Base-by-base conservation (phyloP, 2,329 filamentous ascomycete genomes). In the Cordyceps javanica region DNA sequence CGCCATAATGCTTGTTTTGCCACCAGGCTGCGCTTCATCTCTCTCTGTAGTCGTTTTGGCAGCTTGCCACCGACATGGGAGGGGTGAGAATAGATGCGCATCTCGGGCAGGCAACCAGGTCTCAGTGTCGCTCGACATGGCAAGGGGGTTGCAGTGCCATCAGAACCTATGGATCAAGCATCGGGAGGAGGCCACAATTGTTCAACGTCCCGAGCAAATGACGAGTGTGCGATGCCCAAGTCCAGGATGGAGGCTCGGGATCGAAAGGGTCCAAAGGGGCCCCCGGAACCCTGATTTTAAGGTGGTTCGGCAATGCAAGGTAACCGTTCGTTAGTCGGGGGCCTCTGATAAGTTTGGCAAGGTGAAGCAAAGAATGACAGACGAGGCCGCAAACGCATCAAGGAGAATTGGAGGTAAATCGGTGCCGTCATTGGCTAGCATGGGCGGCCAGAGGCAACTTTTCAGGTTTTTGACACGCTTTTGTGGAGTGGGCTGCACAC, bases 251-350 rank as follows among this genome's bases (percentile, higher is more conserved):
- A 46, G 6, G 14, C 23, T 41, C 44, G 34, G 41, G 44, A 56
- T 56, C 54, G 54, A 21, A 25, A 21, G 44, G 44, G 34, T n/a
- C 13, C 34, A 28, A 34, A 14, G n/a, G n/a, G n/a, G 11, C 11
- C 19, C 38, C 26, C 26, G 19, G 14, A 46, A 39, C 30, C 41
- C 19, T 25, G 30, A 55, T 55, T 30, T 16, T 28, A 55, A 46
- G 32, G 32, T 38, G 52, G 52, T 46, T 45, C 52, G 52, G 52
- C 41, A 38, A 53, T 53, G 26, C 44, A 28, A n/a, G 30, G 49
- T 39, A 14, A 21, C 6, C 5, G 21, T 49, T 30, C n/a, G 19
- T 10, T 14, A n/a, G 19, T 8, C 7, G 19, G 13, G 19, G 13
- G 13, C 16, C 14, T 16, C 14, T 36, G 14, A 14, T 11, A 42